Evolutionary conservation across 176 grass and related monocot species (phyloP).

Genomic region (Raddia guianensis): DNA sequence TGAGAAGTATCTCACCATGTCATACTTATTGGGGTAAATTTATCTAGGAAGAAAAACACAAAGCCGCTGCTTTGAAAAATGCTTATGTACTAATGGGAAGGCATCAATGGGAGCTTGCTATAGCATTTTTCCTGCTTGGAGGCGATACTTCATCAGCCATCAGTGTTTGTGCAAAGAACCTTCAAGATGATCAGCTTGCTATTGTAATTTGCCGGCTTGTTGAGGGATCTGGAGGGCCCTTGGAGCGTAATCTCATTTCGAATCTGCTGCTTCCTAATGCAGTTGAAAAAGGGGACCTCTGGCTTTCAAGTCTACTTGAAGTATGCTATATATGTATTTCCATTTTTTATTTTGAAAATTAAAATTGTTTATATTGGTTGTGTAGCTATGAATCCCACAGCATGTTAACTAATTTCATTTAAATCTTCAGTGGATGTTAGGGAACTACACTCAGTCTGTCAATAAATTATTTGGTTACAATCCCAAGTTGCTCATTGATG

Average conservation of each 20-base stretch:
- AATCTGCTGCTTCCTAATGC: conserved; percentile 76
- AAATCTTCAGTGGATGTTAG: conserved; percentile 86
- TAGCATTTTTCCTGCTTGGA: conserved; percentile 94
- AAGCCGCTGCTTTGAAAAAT: conserved; percentile 95
- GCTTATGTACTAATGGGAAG: conserved; percentile 97
- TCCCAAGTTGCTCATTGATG: conserved; percentile 42
- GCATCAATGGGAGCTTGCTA: conserved; percentile 89
- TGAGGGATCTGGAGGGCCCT: conserved; percentile 72
- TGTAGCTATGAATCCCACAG: conserved; percentile 30
- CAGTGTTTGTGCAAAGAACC: conserved; percentile 89
- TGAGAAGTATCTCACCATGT: conserved; percentile 33
- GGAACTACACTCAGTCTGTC: conserved; percentile 73
- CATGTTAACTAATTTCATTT: conserved; percentile 47
- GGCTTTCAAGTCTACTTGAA: conserved; percentile 93
- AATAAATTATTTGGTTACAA: conserved; percentile 59
- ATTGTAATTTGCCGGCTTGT: conserved; percentile 84
- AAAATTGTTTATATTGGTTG: conserved; percentile 36
- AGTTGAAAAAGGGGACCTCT: conserved; percentile 79
- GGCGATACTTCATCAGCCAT: conserved; percentile 82
- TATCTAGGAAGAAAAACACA: conserved; percentile 92
- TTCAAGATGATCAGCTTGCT: conserved; percentile 91
- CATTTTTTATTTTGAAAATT: conserved; percentile 16
- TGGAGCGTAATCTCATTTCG: conserved; percentile 80
- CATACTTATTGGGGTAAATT: conserved; percentile 40
- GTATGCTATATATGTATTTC: conserved; percentile 55